Base-by-base conservation (phyloP, 441 rosid species). In the Populus tomentosa region DNA sequence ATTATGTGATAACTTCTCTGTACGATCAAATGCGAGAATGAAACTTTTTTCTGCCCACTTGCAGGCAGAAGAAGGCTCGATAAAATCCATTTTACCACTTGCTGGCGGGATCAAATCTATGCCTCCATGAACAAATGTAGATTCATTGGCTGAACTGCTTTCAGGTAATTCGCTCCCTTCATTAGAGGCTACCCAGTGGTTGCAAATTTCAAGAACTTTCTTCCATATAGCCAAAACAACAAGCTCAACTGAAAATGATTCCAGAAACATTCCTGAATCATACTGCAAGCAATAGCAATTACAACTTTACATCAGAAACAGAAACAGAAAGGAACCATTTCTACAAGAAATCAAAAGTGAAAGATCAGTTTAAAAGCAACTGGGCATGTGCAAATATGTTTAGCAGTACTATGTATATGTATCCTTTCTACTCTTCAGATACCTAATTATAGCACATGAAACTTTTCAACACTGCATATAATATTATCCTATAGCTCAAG, bases 141-240 rank as follows among this genome's bases (percentile, higher is more conserved):
- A 64, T 82, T 85, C 83, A 46, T 13, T 53, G 56, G 69, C 85
- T 59, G 83, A 74, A 78, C 76, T 82, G 67, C 73, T 79, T 78
- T 77, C 85, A 46, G 82, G 76, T 53, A 73, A 79, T 77, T 81
- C 78, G 62, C 78, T 66, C 21, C 75, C 83, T 59, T 84, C 80
- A 75, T 76, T 79, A 56, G 89, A 81, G 20, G 75, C 33, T 68
- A 77, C 76, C 97, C 95, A 91, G 73, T 87, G 88, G 82, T 76
- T 71, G 69, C 91, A 89, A 74, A 91, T 87, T 78, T 85, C 72
- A 79, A 84, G 78, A 75, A 89, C 89, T 83, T 89, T 87, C 83
- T 79, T 91, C 95, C 97, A 93, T 62, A 85, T 73, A 77, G 98
- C 97, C 82, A 90, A 86, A 78, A 89, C 87, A 59, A 90, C 79